Base-by-base conservation (phyloP, 306 rosid species). In the Albizia julibrissin region DNA sequence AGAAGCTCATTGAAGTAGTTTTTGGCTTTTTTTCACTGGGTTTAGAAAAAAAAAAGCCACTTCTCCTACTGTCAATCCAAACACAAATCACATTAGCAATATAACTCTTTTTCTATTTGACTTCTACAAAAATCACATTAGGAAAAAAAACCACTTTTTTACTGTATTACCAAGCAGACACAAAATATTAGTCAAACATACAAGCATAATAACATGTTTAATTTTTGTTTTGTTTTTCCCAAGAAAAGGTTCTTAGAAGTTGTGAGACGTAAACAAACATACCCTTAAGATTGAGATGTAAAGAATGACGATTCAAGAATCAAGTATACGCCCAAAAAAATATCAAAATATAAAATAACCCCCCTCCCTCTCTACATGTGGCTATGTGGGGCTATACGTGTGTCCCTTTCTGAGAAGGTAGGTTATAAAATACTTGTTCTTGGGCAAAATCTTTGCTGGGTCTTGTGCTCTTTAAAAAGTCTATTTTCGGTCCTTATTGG, bases 171-270 rank as follows among this genome's bases (percentile, higher is more conserved):
- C n/a, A n/a, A n/a, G n/a, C n/a, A n/a, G n/a, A n/a, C n/a, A n/a
- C n/a, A n/a, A 88, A 76, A 74, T 81, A 81, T 88, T 75, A 84
- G 86, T 81, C 89, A 79, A 84, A 78, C 89, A 19, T 77, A 27
- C 58, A 81, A 12, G 82, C 80, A 87, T 44, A 64, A 58, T 27
- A 27, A 22, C 24, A 10, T 81, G 21, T 10, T 61, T 24, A 4
- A 26, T 61, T 61, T 61, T 26, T 16, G 21, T 4, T 15, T n/a
- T n/a, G n/a, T n/a, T 43, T 65, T 65, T 24, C 46, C 29, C 7
- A 18, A 33, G 3, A 33, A 31, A 33, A 54, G 8, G 37, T 40
- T 62, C 47, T 21, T 21, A 21, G 5, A 56, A 56, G 65, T n/a
- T 22, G 9, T 9, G 22, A 58, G 31, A 22, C 65, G n/a, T 1